Evolutionary conservation across 108 stramenopile genomes (phyloP), one percentile per base, ranked within the genome.

Genomic region (Skeletonema costatum): DNA sequence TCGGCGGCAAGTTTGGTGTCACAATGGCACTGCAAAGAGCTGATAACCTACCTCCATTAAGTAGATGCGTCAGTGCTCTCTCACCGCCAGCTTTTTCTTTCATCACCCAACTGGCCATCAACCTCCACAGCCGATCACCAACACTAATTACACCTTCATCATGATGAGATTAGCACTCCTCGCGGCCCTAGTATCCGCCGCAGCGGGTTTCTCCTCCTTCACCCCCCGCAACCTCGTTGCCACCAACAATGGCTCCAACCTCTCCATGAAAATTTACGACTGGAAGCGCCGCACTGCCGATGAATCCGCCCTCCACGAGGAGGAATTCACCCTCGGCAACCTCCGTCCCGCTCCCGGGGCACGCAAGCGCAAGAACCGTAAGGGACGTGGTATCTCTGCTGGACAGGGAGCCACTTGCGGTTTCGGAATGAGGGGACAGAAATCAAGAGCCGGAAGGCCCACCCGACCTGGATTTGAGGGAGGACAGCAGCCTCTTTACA

Each of bases 391-490:
- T 81, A 98, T 98, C 77, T 70, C 97, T 63, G 98, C 97, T 29
- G 98, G 98, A 46, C 97, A 98, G 84, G 98, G 98, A 36, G 97
- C 95, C 56, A 92, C 94, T 21, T 97, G 97, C 76, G 98, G 98
- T 66, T 98, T 97, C 69, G 98, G 98, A 39, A 98, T 98, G 97
- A 89, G 98, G 65, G 98, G 98, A 63, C 98, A 99, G 87, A 97
- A 97, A 77, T 89, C 96, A 21, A 93, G 97, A 19, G 66, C 81
- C 42, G 97, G 98, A 65, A 71, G 86, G 41, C 88, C 96, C 32
- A 90, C 91, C 29, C 93, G 97, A 30, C 84, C 96, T 33, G 97
- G 98, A 25, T 99, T 99, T 77, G 98, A 98, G 87, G 98, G 98
- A 64, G 97, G 98, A 64, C 98, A 99, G 79, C 91, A 80, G 50